These are phyloP conservation scores for Candida wancherniae DNA, from an alignment of 805 yeast species.

Conservation along the genomic window DNA sequence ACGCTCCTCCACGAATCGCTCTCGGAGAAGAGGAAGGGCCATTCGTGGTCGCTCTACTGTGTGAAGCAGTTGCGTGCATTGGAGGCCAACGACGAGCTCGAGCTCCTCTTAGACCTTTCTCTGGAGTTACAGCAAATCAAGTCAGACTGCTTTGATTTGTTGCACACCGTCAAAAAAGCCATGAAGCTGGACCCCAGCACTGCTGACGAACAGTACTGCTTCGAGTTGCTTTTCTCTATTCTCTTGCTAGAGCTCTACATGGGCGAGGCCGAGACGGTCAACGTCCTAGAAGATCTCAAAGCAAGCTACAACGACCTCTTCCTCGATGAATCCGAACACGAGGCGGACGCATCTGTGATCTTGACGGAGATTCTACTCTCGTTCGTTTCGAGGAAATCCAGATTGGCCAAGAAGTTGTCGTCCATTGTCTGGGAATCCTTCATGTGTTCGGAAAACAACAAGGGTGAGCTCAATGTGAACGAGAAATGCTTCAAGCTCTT, in stretches of 20 bases:
- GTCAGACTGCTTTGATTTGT: conserved; percentile 43
- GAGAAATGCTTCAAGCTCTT: conserved; percentile 33
- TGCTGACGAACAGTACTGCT: conserved; percentile 49
- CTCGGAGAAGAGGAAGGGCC: conserved; percentile 38
- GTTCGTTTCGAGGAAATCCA: conserved; percentile 39
- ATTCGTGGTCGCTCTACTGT: conserved; percentile 60
- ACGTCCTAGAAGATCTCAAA: conserved; percentile 68
- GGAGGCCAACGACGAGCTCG: conserved; percentile 19
- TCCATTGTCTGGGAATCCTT: conserved; percentile 38
- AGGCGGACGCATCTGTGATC: conserved; percentile 26
- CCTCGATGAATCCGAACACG: conserved; percentile 24
- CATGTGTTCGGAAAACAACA: conserved; percentile 27
- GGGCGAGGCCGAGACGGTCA: conserved; percentile 73
- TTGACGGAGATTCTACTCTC: conserved; percentile 41
- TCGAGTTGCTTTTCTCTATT: conserved; percentile 75
- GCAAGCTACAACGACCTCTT: conserved; percentile 50
- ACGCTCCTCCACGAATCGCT: conserved; percentile 62
- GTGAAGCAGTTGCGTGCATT: conserved; percentile 32
- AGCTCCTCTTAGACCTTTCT: conserved; percentile 44
- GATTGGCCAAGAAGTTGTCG: conserved; percentile 34
- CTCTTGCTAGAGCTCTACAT: conserved; percentile 70
- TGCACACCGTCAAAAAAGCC: conserved; percentile 29
- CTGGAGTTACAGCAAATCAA: conserved; percentile 50
- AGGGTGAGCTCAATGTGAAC: conserved; percentile 24
- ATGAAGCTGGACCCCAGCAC: conserved; percentile 16